Evolutionary conservation across 192 early-diverging fungal species (phyloP), one percentile per base, ranked within the genome.

Genomic region (Phlyctochytrium planicorne): DNA sequence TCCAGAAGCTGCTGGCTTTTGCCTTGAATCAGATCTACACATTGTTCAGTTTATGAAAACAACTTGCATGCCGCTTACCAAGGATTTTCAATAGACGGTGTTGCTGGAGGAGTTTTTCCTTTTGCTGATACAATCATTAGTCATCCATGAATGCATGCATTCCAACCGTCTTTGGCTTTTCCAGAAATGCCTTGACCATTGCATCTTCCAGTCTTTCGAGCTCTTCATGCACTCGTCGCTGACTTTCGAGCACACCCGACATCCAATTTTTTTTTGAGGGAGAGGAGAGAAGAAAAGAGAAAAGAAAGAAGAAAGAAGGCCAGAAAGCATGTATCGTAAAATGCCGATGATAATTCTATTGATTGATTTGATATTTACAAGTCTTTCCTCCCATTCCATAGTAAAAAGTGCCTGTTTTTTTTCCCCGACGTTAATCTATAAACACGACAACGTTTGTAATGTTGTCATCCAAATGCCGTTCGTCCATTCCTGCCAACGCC

Each of bases 161-260:
- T 70, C 75, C 3, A 68, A 87, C 85, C 66, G 84, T 88, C 66
- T 90, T 90, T 50, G 90, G 80, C 53, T 91, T 82, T 29, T 83
- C 75, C 67, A 92, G 80, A 71, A 93, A 87, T 71, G 93, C 87
- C 67, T 88, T 82, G 10, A 94, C 93, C 30, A 90, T 85, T 0
- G 92, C 93, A 67, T 91, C 82, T 73, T 97, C 93, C n/a, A 95
- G 68, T 31, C 92, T 88, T 79, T 98, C 96, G 62, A 94, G 86
- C 69, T 94, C 92, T 80, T 98, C 95, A 72, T 95, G 88, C 25
- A 87, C 82, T 50, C 75, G 79, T 14, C 93, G 83, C 73, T 91
- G 90, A 60, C 80, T 75, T 62, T 95, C 93, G 3, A 93, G 74
- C n/a, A n/a, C n/a, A n/a, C n/a, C n/a, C n/a, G n/a, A n/a, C n/a